Base-by-base conservation (phyloP, 2,329 filamentous ascomycete genomes). In the Curvularia spicifera region DNA sequence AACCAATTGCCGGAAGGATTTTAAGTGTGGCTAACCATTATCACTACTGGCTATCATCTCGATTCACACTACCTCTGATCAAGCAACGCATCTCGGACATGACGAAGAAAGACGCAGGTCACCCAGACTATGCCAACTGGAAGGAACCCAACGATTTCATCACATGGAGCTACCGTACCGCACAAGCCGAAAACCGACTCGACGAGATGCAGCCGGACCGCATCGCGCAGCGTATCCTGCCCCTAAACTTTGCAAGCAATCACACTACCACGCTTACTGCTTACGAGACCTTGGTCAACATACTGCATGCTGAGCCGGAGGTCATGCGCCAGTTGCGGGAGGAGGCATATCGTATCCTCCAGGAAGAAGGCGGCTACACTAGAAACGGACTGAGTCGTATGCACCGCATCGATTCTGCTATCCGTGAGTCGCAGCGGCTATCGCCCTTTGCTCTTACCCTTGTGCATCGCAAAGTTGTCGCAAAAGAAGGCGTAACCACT, bases 401-500 rank as follows among this genome's bases (percentile, higher is more conserved):
- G 10, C 70, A 80, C 48, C 78, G 79, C 4, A 72, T 81, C 31
- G 83, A 85, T 71, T 84, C 81, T 4, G 81, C 81, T 15, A 81
- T 85, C 43, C 81, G 83, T 29, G 83, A 85, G 68, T 83, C 81
- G 33, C 81, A 83, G 71, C 80, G 83, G 4, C 45, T 81, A 13
- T 81, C 79, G 65, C 78, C 80, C 52, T 82, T 85, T 42, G 75
- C 78, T 12, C 72, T 78, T n/a, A 80, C 78, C 0, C 74, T 84
- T 6, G 70, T 81, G 13, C 78, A 80, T 58, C 78, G 82, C 10
- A 80, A 81, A 59, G 82, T 85, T 0, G 65, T 73, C n/a, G 82
- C 84, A 48, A 87, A 85, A 61, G 84, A 98, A 45, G 88, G 89
- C 33, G 96, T 98, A 73, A 88, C 91, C 15, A 87, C 93, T 33